phyloP scores from a whole-genome alignment of 2,329 filamentous ascomycete genomes.

The Cladosporium sp. region DNA sequence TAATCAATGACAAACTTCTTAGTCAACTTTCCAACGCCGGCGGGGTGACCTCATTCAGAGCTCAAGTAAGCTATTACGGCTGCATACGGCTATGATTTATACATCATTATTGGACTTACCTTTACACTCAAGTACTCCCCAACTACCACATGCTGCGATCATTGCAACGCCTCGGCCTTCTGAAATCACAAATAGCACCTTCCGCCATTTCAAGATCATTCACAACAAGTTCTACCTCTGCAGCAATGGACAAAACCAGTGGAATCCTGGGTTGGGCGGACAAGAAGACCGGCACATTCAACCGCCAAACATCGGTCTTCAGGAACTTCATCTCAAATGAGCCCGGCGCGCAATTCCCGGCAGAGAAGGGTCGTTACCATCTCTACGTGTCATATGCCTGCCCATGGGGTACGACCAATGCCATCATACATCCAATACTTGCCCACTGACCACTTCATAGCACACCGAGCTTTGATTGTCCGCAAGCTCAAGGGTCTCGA shows the following conservation, averaged over 20 bases:
- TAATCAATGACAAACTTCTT: neutral
- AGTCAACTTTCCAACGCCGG: neutral
- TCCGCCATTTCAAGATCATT: neutral
- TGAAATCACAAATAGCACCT: neutral
- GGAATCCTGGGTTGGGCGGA: constrained; percentile 40
- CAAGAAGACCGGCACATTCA: constrained; percentile 78
- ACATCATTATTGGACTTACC: neutral
- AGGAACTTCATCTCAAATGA: constrained; percentile 73
- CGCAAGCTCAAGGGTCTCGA: constrained; percentile 89
- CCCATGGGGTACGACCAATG: constrained; percentile 63
- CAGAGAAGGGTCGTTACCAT: constrained; percentile 88
- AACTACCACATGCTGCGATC: constrained; percentile 5
- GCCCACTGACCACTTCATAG: constrained; percentile 38
- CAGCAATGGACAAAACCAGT: constrained; percentile 6
- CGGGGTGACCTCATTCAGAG: constrained; percentile 3
- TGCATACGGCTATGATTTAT: neutral
- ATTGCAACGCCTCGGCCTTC: neutral
- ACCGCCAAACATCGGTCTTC: constrained; percentile 79
- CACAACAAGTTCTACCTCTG: neutral
- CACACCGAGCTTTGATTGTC: constrained; percentile 81
- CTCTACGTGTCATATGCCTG: constrained; percentile 93
- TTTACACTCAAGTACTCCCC: neutral
- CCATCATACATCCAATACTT: neutral
- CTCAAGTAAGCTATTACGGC: neutral
- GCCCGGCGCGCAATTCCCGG: constrained; percentile 68